These are phyloP conservation scores for Sarcodon sp. DNA, from an alignment of 768 basidiomycete species.

Conservation along the genomic window DNA sequence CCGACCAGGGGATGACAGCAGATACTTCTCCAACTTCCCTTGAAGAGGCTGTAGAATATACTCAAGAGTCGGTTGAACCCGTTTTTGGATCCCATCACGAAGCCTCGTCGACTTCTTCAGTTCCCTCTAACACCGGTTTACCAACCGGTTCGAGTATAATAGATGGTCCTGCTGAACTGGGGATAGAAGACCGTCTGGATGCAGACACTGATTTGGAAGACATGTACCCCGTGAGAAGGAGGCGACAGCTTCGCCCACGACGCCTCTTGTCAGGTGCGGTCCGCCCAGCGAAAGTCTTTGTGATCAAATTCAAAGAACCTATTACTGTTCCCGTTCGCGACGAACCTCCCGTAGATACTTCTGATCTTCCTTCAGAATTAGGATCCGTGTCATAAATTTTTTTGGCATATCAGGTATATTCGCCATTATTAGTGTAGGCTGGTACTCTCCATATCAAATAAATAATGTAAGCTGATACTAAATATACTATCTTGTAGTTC, in stretches of 20 bases:
- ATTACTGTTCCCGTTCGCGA: no score
- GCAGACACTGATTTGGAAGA: neutral
- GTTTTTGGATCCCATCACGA: neutral
- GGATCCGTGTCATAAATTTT: no score
- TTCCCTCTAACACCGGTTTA: no score
- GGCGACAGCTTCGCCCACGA: neutral
- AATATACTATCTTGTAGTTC: no score
- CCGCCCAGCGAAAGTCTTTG: neutral
- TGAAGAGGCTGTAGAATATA: neutral
- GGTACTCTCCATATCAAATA: no score
- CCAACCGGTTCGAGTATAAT: no score
- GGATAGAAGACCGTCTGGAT: neutral
- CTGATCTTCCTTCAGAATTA: no score
- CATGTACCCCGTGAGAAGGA: neutral
- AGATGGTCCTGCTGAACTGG: neutral
- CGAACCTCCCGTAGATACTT: no score
- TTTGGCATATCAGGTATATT: no score
- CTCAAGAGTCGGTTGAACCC: neutral
- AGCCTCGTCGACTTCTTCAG: neutral
- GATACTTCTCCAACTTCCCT: neutral
- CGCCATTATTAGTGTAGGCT: no score
- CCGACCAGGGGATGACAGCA: neutral
- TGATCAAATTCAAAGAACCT: neutral
- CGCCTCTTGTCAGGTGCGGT: neutral
- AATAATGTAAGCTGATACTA: no score